phyloP scores from a whole-genome alignment of 306 rosid species.

The Rosa chinensis region DNA sequence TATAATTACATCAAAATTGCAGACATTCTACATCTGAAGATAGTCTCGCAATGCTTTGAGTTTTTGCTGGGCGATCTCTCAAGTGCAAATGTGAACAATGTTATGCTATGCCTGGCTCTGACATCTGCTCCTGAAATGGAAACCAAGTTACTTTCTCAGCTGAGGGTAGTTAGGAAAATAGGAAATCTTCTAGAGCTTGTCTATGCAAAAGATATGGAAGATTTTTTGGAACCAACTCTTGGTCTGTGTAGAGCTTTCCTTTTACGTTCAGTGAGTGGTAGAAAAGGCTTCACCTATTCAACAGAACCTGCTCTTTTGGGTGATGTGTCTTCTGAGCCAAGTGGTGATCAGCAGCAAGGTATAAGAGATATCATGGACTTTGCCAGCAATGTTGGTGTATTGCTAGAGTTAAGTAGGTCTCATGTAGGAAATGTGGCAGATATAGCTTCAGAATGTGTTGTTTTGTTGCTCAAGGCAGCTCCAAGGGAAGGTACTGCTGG shows the following conservation, averaged over 20 bases:
- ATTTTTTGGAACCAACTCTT: constrained; percentile 85
- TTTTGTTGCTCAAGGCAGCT: constrained; percentile 78
- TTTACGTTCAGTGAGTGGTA: constrained; percentile 60
- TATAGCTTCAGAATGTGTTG: constrained; percentile 78
- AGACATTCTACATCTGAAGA: constrained; percentile 81
- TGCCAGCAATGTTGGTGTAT: constrained; percentile 70
- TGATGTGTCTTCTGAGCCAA: constrained; percentile 46
- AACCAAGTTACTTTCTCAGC: constrained; percentile 84
- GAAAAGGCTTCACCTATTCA: constrained; percentile 55
- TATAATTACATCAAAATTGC: constrained; percentile 66
- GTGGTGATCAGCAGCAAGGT: constrained; percentile 71
- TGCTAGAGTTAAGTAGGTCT: constrained; percentile 68
- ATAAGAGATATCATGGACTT: constrained; percentile 84
- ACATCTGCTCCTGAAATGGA: constrained; percentile 96
- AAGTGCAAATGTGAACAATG: constrained; percentile 80
- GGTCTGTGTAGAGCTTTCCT: constrained; percentile 92
- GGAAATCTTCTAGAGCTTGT: constrained; percentile 87
- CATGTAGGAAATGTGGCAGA: constrained; percentile 56
- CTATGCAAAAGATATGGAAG: constrained; percentile 87
- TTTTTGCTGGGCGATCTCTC: constrained; percentile 95
- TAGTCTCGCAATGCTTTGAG: constrained; percentile 93
- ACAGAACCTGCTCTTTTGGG: constrained; percentile 68
- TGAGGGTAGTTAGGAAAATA: constrained; percentile 85
- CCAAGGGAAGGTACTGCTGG: constrained; percentile 95
- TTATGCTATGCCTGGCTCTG: constrained; percentile 83